Conservation (phyloP, 129 eudicot species). For the Glebionis coronaria region DNA sequence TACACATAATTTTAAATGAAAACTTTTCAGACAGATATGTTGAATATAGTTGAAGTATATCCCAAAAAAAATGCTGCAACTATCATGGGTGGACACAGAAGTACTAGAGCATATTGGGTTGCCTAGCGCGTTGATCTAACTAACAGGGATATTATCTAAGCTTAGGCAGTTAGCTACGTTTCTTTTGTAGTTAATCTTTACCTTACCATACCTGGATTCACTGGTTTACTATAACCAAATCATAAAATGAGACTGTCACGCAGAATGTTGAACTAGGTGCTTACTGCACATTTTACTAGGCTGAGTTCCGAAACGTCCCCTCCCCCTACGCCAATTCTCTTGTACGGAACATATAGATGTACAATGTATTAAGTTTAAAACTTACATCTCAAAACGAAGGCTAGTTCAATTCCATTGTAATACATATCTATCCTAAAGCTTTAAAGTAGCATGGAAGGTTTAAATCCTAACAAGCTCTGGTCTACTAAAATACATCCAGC, state of each 20-base stretch:
- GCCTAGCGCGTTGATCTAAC: neutral
- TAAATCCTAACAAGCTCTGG: neutral
- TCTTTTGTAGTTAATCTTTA: neutral
- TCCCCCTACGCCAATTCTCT: neutral
- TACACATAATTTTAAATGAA: neutral
- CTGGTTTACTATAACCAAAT: neutral
- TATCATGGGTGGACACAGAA: neutral
- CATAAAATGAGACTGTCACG: neutral
- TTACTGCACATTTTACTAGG: neutral
- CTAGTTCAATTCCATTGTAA: neutral
- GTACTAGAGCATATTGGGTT: neutral
- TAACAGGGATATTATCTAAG: neutral
- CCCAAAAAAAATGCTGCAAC: neutral
- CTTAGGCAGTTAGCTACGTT: neutral
- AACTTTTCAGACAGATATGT: neutral
- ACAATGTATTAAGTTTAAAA: too few species aligned
- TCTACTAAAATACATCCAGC: neutral
- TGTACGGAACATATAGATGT: neutral
- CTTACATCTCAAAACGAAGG: too few species aligned
- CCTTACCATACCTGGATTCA: conserved; percentile 7
- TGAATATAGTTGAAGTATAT: neutral
- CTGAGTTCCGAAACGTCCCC: neutral
- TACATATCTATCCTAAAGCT: neutral
- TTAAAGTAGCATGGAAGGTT: neutral
- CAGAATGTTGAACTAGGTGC: neutral